Conservation (phyloP, 75 land plant genomes). For the Selaginella tamariscina region DNA sequence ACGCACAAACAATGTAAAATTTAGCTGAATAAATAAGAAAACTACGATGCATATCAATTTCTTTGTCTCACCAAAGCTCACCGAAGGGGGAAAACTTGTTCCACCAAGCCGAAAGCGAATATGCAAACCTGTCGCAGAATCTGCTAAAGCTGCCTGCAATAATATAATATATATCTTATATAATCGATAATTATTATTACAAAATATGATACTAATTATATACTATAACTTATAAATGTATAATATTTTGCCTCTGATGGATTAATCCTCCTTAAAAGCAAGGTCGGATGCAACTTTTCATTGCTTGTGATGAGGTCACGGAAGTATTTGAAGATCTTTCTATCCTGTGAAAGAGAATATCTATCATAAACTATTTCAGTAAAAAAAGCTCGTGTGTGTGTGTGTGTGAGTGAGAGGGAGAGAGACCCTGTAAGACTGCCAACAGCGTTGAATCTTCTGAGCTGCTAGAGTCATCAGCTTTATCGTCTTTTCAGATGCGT, state of each 20-base stretch:
- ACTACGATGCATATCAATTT: neutral
- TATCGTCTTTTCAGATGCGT: too few relatives aligned
- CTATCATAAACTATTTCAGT: neutral
- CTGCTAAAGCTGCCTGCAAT: slow-evolving; percentile 14
- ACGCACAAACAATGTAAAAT: too few relatives aligned
- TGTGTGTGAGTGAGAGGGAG: neutral
- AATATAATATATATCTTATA: too few relatives aligned
- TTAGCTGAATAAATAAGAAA: neutral
- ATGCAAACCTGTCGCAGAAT: slow-evolving; percentile 6
- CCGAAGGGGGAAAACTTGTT: neutral
- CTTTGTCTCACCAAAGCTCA: neutral
- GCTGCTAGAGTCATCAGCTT: too few relatives aligned
- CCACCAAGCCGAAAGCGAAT: slow-evolving; percentile 13
- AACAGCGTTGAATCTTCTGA: slow-evolving; percentile 1
- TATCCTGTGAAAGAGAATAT: neutral
- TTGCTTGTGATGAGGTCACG: neutral
- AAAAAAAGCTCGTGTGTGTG: neutral
- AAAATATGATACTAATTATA: too few relatives aligned
- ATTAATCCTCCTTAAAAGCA: slow-evolving; percentile 3
- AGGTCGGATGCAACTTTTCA: slow-evolving; percentile 4
- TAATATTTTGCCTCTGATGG: slow-evolving; percentile 4
- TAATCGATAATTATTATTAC: too few relatives aligned
- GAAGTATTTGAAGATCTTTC: neutral
- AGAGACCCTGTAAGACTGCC: neutral
- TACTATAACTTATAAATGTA: too few relatives aligned